Evolutionary conservation across 805 yeast genomes (phyloP).

Genomic region (Zygoascus ofunaensis): DNA sequence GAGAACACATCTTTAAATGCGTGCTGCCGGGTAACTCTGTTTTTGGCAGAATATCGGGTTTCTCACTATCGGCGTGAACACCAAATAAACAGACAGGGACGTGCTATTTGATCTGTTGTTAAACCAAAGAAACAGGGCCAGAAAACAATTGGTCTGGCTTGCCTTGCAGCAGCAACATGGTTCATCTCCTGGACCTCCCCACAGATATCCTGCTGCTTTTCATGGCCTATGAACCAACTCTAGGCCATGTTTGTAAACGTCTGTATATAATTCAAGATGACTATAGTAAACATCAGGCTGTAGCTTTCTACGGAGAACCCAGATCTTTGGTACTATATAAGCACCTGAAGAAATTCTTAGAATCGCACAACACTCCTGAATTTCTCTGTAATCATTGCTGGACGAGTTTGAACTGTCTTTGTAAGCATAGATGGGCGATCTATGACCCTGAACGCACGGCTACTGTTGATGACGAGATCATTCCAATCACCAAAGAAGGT

Average conservation of each 20-base stretch:
- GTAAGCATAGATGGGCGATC: not conserved
- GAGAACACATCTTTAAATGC: too few species aligned
- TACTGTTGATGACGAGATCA: not conserved
- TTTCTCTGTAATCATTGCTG: not conserved
- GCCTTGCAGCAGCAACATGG: too few species aligned
- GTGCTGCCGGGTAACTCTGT: too few species aligned
- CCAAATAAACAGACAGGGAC: too few species aligned
- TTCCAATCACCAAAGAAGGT: not conserved
- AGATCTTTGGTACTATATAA: not conserved
- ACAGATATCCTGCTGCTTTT: not conserved
- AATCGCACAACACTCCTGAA: not conserved
- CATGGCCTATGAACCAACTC: not conserved
- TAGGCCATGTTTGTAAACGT: not conserved
- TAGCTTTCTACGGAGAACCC: not conserved
- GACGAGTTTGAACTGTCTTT: not conserved
- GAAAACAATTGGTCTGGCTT: too few species aligned
- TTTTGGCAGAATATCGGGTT: too few species aligned
- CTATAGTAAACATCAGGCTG: not conserved
- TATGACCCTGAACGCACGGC: not conserved
- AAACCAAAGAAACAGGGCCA: too few species aligned
- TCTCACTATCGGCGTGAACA: too few species aligned
- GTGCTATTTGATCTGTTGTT: too few species aligned
- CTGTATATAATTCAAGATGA: not conserved
- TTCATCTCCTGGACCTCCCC: not conserved
- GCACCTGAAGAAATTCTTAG: not conserved